phyloP scores from a whole-genome alignment of 495 filamentous ascomycete species.

The Penicillium waksmanii region DNA sequence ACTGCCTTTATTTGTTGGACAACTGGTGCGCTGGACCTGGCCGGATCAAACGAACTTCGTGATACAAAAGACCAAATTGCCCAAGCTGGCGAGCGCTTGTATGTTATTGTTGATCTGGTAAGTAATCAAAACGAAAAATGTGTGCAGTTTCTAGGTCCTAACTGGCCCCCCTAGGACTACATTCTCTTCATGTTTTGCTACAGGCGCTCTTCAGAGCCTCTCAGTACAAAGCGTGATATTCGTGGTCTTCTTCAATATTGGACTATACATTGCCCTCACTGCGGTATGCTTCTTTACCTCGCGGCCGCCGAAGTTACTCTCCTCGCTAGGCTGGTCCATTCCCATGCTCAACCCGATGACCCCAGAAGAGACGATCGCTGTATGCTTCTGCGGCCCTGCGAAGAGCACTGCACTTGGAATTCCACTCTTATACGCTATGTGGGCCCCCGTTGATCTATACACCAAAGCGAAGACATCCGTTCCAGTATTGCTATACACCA shows the following conservation, averaged over 20 bases:
- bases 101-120: slow-evolving; percentile 56
- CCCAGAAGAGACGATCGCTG: slow-evolving; percentile 53
- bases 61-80: slow-evolving; percentile 47
- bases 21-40: slow-evolving; percentile 52
- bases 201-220: slow-evolving; percentile 51
- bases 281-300: slow-evolving; percentile 51
- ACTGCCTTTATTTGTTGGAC: slow-evolving; percentile 53
- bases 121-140: slow-evolving; percentile 20
- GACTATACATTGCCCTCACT: slow-evolving; percentile 56
- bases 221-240: slow-evolving; percentile 53
- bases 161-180: slow-evolving; percentile 42
- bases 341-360: slow-evolving; percentile 43
- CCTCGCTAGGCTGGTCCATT: slow-evolving; percentile 23
- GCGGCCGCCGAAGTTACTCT: slow-evolving; percentile 41
- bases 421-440: slow-evolving; percentile 57
- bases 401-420: slow-evolving; percentile 61
- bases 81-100: slow-evolving; percentile 49
- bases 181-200: slow-evolving; percentile 59
- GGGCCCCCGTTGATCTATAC: slow-evolving; percentile 52
- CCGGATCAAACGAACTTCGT: slow-evolving; percentile 43
- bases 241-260: slow-evolving; percentile 55
- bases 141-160: neutral
- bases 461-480: slow-evolving; percentile 56
- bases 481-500: slow-evolving; percentile 58
- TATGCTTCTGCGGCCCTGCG: slow-evolving; percentile 60